These are phyloP conservation scores for Osmanthus fragrans DNA, from an alignment of 257 asterid genomes.

Conservation along the genomic window DNA sequence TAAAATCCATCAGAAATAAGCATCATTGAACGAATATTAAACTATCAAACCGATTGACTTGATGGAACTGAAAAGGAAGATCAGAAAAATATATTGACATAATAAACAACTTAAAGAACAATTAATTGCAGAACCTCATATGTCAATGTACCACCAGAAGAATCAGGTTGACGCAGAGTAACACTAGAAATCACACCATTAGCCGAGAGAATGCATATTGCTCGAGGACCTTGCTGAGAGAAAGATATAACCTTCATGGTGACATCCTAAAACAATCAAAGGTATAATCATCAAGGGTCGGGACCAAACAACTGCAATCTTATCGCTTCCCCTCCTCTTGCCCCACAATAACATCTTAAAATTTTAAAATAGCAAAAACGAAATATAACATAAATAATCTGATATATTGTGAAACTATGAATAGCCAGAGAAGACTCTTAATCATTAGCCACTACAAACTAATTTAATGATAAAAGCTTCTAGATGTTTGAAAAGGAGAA, in stretches of 20 bases:
- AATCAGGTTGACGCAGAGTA: constrained; percentile 82
- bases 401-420: background rate
- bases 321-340: background rate
- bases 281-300: background rate
- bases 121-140: constrained; percentile 56
- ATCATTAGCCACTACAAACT: background rate
- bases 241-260: constrained; percentile 64
- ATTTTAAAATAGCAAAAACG: background rate
- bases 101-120: background rate
- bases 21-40: background rate
- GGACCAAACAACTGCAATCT: background rate
- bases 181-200: constrained; percentile 79
- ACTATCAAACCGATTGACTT: background rate
- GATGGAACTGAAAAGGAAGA: background rate
- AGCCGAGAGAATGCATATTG: constrained; percentile 82
- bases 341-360: background rate
- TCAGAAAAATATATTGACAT: background rate
- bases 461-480: background rate
- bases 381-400: background rate
- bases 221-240: constrained; percentile 78
- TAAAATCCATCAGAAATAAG: background rate
- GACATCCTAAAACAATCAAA: constrained; percentile 43
- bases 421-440: background rate
- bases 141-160: constrained; percentile 85
- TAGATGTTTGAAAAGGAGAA: background rate